These are phyloP conservation scores for Talaromyces amestolkiae DNA, from an alignment of 2,329 filamentous ascomycete genomes.

Conservation along the genomic window DNA sequence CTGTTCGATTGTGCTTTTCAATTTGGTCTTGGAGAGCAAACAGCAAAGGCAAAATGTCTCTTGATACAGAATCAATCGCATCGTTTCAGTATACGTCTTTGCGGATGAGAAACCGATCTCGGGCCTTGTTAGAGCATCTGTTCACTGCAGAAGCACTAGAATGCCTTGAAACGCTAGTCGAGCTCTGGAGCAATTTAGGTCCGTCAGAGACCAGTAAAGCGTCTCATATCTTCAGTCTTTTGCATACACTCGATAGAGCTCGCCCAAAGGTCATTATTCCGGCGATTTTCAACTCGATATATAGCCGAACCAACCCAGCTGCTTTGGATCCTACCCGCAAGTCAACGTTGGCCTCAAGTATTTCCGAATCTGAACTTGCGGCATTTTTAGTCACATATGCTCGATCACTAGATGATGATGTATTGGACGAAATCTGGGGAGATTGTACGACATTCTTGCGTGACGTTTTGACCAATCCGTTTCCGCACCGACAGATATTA, in stretches of 20 bases:
- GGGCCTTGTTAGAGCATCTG: conserved; percentile 85
- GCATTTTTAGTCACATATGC: conserved; percentile 90
- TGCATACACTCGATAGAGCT: conserved; percentile 88
- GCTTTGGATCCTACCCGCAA: conserved; percentile 76
- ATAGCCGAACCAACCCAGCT: conserved; percentile 83
- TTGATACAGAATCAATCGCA: conserved; percentile 67
- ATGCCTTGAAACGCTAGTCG: conserved; percentile 85
- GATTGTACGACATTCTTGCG: conserved; percentile 89
- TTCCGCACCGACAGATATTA: conserved; percentile 88
- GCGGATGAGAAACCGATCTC: conserved; percentile 83
- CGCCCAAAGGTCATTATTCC: conserved; percentile 88
- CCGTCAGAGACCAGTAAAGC: conserved; percentile 51
- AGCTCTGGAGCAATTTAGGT: conserved; percentile 68
- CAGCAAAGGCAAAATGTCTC: conserved; percentile 41
- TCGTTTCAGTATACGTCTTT: conserved; percentile 90
- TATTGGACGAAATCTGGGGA: conserved; percentile 96
- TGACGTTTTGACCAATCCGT: conserved; percentile 87
- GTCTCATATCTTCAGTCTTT: conserved; percentile 72
- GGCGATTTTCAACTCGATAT: conserved; percentile 92
- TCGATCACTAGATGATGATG: conserved; percentile 86
- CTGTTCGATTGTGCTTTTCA: conserved; percentile 82
- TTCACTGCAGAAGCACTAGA: conserved; percentile 91
- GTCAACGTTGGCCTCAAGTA: conserved; percentile 81
- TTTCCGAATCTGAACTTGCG: conserved; percentile 80
- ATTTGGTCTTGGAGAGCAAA: conserved; percentile 91